A percentile compares a stretch with the other conserved stretches of the same genome.
Evolutionary conservation across 306 rosid species (phyloP).

Genomic region (Inga oerstediana): DNA sequence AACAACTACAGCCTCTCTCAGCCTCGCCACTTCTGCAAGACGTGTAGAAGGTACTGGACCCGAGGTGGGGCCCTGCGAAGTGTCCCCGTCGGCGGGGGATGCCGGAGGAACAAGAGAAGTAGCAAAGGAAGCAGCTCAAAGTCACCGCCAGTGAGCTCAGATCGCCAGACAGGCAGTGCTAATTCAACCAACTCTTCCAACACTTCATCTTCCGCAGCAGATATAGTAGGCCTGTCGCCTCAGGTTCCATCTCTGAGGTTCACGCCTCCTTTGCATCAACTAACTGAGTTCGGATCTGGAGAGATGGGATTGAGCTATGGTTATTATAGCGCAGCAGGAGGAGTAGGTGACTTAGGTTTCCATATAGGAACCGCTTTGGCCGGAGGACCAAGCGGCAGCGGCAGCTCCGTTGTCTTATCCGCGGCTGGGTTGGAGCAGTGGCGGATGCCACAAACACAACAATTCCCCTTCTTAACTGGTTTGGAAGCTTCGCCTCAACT

Average conservation of each 20-base stretch:
- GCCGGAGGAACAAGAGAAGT: slow-evolving; percentile 72
- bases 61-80: slow-evolving; percentile 75
- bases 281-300: slow-evolving; percentile 40
- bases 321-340: slow-evolving; percentile 48
- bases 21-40: slow-evolving; percentile 96
- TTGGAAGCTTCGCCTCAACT: slow-evolving; percentile 55
- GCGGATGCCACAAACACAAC: slow-evolving; percentile 65
- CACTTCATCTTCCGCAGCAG: slow-evolving; percentile 30
- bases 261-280: slow-evolving; percentile 62
- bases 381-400: slow-evolving; percentile 6
- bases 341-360: slow-evolving; percentile 60
- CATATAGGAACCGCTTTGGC: slow-evolving; percentile 55
- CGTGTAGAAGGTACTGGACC: slow-evolving; percentile 92
- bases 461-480: slow-evolving; percentile 61
- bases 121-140: slow-evolving; percentile 62
- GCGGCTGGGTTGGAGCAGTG: slow-evolving; percentile 50
- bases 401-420: slow-evolving; percentile 41
- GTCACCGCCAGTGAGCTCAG: slow-evolving; percentile 70
- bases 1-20: slow-evolving; percentile 94
- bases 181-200: slow-evolving; percentile 48
- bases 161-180: slow-evolving; percentile 55
- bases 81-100: slow-evolving; percentile 93
- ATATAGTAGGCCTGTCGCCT: slow-evolving; percentile 40
- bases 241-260: slow-evolving; percentile 49
- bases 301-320: slow-evolving; percentile 69